Base-by-base conservation (phyloP, 768 basidiomycete genomes). In the Termitomyces sp. region DNA sequence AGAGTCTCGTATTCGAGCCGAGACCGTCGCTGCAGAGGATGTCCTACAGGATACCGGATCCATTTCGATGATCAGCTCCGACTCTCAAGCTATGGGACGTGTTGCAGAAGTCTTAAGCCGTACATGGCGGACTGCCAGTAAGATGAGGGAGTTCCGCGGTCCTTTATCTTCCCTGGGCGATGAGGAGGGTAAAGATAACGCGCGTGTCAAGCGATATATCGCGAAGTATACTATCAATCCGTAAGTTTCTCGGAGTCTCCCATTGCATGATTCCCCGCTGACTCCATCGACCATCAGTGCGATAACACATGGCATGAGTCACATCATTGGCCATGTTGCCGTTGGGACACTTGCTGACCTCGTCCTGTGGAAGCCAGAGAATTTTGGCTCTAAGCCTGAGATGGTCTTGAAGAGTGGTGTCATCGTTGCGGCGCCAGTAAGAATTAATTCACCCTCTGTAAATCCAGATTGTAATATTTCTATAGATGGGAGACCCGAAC, bases 201-300 rank as follows among this genome's bases (percentile, higher is more conserved):
- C 78, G 9, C 81, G 97, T 16, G 96, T 98, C 54, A 98, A 97
- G 78, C 80, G 95, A 60, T 98, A 98, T 72, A 80, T 98, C 27
- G 83, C 95, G 16, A 99, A 98, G 70, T 98, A 98, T 73, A 98
- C 97, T 15, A 85, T 98, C 70, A 98, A 99, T 69, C 95, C 96
- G 93, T 96, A 64, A 65, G 93, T 27, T 79, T 7, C 34, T 57
- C 37, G 48, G 44, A 41, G 12, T 60, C 27, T 27, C 16, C 30
- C 44, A 34, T 2, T 52, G 54, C 9, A 20, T 16, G 5, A 18
- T 37, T 1, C 13, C 11, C 30, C 22, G n/a, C 42, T 36, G 55
- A 36, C 30, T 31, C 41, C 41, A 47, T 15, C 24, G 59, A 31
- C 46, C 9, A 2, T 9, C 65, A 95, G 95, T 0, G 97, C 97